These are phyloP conservation scores for Penicillium roqueforti DNA, from an alignment of 495 filamentous ascomycete species.

Conservation along the genomic window DNA sequence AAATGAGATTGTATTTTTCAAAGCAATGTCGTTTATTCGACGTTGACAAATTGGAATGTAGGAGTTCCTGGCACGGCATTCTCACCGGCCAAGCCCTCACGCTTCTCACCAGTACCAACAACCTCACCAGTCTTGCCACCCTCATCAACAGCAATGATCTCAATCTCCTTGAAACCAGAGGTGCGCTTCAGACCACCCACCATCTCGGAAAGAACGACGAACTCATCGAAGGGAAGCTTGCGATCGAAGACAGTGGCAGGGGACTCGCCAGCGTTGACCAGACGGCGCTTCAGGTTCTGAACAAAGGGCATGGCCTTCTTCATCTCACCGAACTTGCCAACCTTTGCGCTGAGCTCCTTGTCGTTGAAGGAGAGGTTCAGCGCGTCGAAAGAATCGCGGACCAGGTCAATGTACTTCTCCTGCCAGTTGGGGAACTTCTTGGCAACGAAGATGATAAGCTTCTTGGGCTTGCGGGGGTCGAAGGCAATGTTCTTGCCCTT, in stretches of 20 bases:
- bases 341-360: constrained; percentile 68
- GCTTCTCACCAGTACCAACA: constrained; percentile 52
- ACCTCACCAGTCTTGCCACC: constrained; percentile 63
- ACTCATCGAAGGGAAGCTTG: constrained; percentile 82
- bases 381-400: constrained; percentile 60
- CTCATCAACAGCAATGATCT: constrained; percentile 63
- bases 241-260: constrained; percentile 67
- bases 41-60: constrained; percentile 73
- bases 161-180: constrained; percentile 58
- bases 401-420: constrained; percentile 79
- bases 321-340: constrained; percentile 79
- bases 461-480: constrained; percentile 87
- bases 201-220: constrained; percentile 61
- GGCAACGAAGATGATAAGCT: constrained; percentile 81
- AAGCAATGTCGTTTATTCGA: constrained; percentile 33
- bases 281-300: constrained; percentile 75
- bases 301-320: constrained; percentile 99
- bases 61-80: constrained; percentile 74
- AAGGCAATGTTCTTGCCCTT: constrained; percentile 81
- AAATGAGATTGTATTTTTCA: constrained; percentile 4
- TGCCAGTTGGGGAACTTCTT: constrained; percentile 83
- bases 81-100: constrained; percentile 55
- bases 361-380: constrained; percentile 61
- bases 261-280: constrained; percentile 54
- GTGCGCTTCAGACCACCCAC: constrained; percentile 55